These are phyloP conservation scores for Prunella vulgaris DNA, from an alignment of 257 asterid species.

Conservation along the genomic window DNA sequence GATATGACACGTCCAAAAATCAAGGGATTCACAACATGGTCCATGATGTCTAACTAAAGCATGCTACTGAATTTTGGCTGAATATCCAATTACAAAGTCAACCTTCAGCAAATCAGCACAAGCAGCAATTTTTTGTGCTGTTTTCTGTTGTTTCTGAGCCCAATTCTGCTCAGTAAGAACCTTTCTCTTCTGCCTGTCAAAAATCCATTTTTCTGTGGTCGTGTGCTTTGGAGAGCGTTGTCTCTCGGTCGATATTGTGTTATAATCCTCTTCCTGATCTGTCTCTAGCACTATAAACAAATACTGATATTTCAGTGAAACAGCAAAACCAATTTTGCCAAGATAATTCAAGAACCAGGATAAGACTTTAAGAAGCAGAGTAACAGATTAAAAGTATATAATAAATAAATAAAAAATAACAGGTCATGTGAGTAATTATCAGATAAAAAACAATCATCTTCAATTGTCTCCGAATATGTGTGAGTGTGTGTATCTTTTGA, in stretches of 20 bases:
- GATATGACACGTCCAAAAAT: slow-evolving; percentile 7
- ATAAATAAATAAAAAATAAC: not conserved
- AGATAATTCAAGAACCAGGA: not conserved
- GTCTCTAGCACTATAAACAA: slow-evolving; percentile 37
- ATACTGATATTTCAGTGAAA: slow-evolving; percentile 20
- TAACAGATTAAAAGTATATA: slow-evolving; percentile 1
- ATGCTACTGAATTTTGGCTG: slow-evolving; percentile 1
- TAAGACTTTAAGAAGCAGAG: slow-evolving; percentile 12
- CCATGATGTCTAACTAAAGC: slow-evolving; percentile 1
- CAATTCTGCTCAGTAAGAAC: slow-evolving; percentile 51
- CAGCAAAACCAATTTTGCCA: slow-evolving; percentile 14
- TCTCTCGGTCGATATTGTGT: slow-evolving; percentile 46
- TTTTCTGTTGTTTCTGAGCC: slow-evolving; percentile 72
- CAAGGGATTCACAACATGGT: not conserved
- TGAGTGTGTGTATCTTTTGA: not conserved
- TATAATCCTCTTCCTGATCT: slow-evolving; percentile 63
- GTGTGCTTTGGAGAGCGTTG: slow-evolving; percentile 78
- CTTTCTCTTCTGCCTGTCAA: slow-evolving; percentile 68
- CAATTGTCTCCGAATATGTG: not conserved
- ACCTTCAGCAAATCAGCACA: slow-evolving; percentile 82
- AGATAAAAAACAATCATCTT: not conserved
- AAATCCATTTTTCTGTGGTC: slow-evolving; percentile 68
- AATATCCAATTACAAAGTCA: slow-evolving; percentile 19
- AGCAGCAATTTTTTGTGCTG: slow-evolving; percentile 69
- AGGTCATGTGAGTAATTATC: not conserved